phyloP scores from a whole-genome alignment of 176 grass and related monocot genomes.

The maize (Zea mays) region DNA sequence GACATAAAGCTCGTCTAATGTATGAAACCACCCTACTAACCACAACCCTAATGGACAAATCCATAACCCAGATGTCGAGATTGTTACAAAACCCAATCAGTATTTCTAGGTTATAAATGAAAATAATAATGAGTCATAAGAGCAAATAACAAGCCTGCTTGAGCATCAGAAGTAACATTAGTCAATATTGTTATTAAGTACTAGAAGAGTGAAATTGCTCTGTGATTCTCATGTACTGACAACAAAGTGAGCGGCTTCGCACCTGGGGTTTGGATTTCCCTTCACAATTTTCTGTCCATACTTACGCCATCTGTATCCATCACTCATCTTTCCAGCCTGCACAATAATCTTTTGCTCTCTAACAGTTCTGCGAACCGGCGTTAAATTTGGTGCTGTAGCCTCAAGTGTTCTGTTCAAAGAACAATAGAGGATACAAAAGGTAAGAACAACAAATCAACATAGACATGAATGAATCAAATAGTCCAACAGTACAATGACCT shows the following conservation, averaged over 20 bases:
- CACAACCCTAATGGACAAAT: constrained; percentile 1
- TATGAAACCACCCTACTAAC: background rate
- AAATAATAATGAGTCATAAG: background rate
- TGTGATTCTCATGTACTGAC: background rate
- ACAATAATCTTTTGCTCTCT: constrained; percentile 89
- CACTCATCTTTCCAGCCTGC: constrained; percentile 71
- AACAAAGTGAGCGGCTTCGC: constrained; percentile 27
- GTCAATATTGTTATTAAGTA: background rate
- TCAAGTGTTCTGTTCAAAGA: constrained; percentile 56
- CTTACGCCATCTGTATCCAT: constrained; percentile 99
- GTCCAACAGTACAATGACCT: constrained; percentile 48
- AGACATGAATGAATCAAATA: constrained; percentile 29
- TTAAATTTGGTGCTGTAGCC: constrained; percentile 41
- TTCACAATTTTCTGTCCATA: constrained; percentile 99
- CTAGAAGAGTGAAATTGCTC: background rate
- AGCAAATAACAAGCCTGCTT: background rate
- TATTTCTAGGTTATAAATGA: background rate
- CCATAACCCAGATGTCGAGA: background rate
- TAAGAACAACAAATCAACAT: constrained; percentile 35
- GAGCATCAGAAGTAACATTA: background rate
- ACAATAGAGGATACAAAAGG: constrained; percentile 29
- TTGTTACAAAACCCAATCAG: background rate
- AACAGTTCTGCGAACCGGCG: constrained; percentile 70
- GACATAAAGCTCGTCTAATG: background rate
- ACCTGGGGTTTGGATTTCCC: constrained; percentile 98